Percentiles rank a stretch among this genome's conserved stretches.
These are phyloP conservation scores for Bryum argenteum DNA, from an alignment of 225 moss, liverwort and hornwort genomes.

Conservation along the genomic window DNA sequence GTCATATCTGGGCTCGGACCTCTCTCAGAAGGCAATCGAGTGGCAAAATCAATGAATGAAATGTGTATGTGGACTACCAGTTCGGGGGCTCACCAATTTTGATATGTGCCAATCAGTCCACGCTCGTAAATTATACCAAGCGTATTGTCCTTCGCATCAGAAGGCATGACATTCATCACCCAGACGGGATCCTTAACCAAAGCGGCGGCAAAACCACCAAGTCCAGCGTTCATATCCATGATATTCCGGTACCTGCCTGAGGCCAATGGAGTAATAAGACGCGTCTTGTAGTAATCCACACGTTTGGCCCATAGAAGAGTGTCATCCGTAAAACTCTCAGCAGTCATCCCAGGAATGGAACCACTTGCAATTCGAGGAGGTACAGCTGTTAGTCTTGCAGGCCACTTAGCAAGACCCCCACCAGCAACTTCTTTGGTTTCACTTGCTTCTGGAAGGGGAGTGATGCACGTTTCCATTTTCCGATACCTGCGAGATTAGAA, in stretches of 20 bases:
- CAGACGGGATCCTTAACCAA: conserved; percentile 71
- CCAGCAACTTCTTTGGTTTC: conserved; percentile 64
- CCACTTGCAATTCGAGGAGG: conserved; percentile 82
- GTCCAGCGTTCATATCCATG: conserved; percentile 96
- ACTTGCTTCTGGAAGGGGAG: conserved; percentile 68
- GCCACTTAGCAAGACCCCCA: conserved; percentile 75
- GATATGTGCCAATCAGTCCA: conserved; percentile 91
- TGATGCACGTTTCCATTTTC: conserved; percentile 89
- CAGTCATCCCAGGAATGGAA: conserved; percentile 68
- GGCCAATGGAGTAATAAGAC: conserved; percentile 61
- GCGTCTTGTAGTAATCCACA: conserved; percentile 59
- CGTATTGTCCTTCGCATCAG: conserved; percentile 69
- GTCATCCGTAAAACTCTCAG: conserved; percentile 66
- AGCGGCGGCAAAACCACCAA: conserved; percentile 88
- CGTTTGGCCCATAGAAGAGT: conserved; percentile 66
- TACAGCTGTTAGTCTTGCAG: conserved; percentile 69
- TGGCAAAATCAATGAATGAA: conserved; percentile 4
- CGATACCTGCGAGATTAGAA: conserved; percentile 63
- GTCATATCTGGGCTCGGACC: neutral
- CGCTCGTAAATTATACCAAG: conserved; percentile 91
- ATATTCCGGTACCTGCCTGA: conserved; percentile 83
- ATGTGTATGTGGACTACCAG: neutral
- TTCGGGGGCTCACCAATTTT: conserved; percentile 72
- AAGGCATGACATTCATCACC: conserved; percentile 91
- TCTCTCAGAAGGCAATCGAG: neutral